phyloP scores from a whole-genome alignment of 2,329 filamentous ascomycete species.

The Ascochyta viciae-villosae region DNA sequence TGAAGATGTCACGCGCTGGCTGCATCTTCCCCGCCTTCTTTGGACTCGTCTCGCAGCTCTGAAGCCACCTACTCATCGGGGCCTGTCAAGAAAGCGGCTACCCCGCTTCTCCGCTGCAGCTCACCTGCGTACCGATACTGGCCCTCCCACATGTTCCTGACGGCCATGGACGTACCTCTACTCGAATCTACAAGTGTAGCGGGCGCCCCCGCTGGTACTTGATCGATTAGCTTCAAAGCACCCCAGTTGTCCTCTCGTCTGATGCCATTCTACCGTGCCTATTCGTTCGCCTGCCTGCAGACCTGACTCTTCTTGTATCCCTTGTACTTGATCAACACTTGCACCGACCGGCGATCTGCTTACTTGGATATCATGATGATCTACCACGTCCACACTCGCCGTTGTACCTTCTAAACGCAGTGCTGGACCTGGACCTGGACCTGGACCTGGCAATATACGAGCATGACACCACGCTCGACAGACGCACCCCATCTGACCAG shows the following conservation, averaged over 20 bases:
- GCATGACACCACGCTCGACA: conserved; percentile 44
- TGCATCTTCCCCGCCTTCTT: conserved; percentile 37
- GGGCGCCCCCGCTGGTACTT: conserved; percentile 40
- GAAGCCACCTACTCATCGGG: conserved; percentile 46
- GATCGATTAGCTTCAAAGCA: conserved; percentile 40
- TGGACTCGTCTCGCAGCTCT: conserved; percentile 37
- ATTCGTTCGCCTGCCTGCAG: conserved; percentile 46
- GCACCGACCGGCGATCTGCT: conserved; percentile 43
- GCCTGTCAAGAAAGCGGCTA: conserved; percentile 29
- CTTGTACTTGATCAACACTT: conserved; percentile 51
- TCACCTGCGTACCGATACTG: conserved; percentile 40
- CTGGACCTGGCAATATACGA: conserved; percentile 33
- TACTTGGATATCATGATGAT: conserved; percentile 50
- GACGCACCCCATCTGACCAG: conserved; percentile 33
- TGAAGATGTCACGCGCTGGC: conserved; percentile 43
- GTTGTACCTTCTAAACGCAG: conserved; percentile 41
- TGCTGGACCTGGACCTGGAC: conserved; percentile 23
- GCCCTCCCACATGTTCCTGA: conserved; percentile 10
- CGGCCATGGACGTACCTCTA: conserved; percentile 36
- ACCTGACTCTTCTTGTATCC: conserved; percentile 48
- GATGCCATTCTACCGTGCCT: conserved; percentile 31
- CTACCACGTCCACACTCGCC: conserved; percentile 41
- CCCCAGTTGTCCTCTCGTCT: conserved; percentile 43
- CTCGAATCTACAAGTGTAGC: conserved; percentile 25
- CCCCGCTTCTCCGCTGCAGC: conserved; percentile 47